Evolutionary conservation across 2,329 filamentous ascomycete genomes (phyloP).

Genomic region (Penicillium sp.): DNA sequence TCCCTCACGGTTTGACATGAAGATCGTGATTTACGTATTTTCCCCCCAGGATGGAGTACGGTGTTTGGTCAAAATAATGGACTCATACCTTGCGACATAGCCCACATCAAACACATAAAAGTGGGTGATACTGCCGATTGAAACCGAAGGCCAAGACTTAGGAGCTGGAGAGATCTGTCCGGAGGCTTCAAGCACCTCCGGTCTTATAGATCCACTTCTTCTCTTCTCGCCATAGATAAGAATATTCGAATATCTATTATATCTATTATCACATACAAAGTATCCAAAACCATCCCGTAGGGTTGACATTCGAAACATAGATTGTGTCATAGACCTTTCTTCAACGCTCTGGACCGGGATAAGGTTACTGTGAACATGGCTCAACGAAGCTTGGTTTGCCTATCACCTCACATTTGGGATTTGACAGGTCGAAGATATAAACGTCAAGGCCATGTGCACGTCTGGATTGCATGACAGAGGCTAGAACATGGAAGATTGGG

Average conservation of each 20-base stretch:
- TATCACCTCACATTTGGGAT: neutral
- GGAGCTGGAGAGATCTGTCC: neutral
- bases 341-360: neutral
- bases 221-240: neutral
- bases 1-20: neutral
- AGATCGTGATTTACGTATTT: neutral
- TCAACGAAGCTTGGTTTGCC: constrained; percentile 5
- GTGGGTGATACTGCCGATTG: neutral
- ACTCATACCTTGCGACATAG: neutral
- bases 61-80: neutral
- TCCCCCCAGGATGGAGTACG: neutral
- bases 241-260: neutral
- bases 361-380: constrained; percentile 3
- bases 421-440: neutral
- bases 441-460: neutral
- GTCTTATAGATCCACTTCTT: neutral
- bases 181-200: constrained; percentile 1
- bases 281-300: neutral
- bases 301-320: neutral
- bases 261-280: neutral
- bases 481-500: neutral
- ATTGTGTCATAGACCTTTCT: neutral
- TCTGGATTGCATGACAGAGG: neutral
- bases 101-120: neutral
- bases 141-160: constrained; percentile 1